Evolutionary conservation across 495 filamentous ascomycete genomes (phyloP), one percentile per base, ranked within the genome.

Genomic region (Tuber aestivum): DNA sequence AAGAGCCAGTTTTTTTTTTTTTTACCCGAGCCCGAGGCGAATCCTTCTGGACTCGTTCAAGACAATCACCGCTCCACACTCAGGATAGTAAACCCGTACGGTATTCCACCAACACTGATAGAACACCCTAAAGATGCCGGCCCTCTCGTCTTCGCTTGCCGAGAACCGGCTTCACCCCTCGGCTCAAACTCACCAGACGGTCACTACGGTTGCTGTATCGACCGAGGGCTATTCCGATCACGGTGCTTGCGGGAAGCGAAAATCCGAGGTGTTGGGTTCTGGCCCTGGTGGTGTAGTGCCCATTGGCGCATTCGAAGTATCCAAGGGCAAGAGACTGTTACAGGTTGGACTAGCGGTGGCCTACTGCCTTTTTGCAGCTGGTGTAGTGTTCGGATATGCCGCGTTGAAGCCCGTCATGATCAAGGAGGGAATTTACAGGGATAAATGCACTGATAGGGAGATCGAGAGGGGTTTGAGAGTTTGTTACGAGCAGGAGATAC

Each of bases 391-490:
- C 82, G 91, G 92, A 38, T 96, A 92, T 83, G 93, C 93, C 44
- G 93, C 93, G 48, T 84, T 96, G 74, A 96, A 96, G 81, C 92
- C 93, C 1, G 90, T 95, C 5, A 85, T 96, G 73, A 91, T 94
- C 72, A 82, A 85, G 72, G 92, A 95, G 84, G 90, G 90, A 0
- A 92, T 94, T 35, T 96, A 95, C 81, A 84, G 85, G 68, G 85
- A 92, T 48, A 82, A 85, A 3, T 96, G 93, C 79, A 88, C 88
- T 20, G 69, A 82, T 70, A 84, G 89, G 41, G 88, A 92, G 78
- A 77, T 91, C 41, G 86, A 90, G 50, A 83, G 87, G 9, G 86
- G 88, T 72, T 90, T 90, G 0, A 87, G 87, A 73, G 88, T 94
- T 32, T 93, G 91, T 83, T 89, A 89, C 77, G 87, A 87, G 68